Evolutionary conservation across 2,329 filamentous ascomycete species (phyloP).

Genomic region (Lasiodiplodia sp.): DNA sequence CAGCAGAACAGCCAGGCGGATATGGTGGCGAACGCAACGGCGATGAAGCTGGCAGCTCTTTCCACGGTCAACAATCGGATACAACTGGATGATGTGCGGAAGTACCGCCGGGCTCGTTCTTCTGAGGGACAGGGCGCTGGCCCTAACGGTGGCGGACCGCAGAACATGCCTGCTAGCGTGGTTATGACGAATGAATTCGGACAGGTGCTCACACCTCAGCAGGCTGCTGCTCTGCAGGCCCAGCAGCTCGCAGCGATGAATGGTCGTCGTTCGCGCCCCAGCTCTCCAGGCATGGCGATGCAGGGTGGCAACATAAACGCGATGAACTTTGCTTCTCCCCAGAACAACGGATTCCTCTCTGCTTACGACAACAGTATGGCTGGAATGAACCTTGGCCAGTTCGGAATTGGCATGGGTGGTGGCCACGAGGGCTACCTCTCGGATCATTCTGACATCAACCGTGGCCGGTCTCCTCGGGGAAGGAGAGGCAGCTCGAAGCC

Average conservation of each 20-base stretch:
- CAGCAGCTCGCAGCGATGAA: conserved; percentile 87
- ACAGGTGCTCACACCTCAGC: conserved; percentile 74
- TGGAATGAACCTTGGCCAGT: conserved; percentile 73
- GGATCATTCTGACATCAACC: conserved; percentile 89
- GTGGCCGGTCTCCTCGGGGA: conserved; percentile 90
- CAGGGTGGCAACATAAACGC: conserved; percentile 56
- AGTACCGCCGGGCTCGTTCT: conserved; percentile 90
- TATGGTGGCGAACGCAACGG: conserved; percentile 98
- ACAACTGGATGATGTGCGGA: conserved; percentile 93
- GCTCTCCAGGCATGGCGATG: conserved; percentile 85
- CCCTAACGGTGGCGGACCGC: conserved; percentile 62
- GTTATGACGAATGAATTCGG: conserved; percentile 96
- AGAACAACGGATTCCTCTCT: conserved; percentile 92
- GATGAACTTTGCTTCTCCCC: conserved; percentile 78
- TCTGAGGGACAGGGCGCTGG: conserved; percentile 74
- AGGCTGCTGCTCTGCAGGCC: conserved; percentile 61
- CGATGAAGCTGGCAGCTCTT: conserved; percentile 96
- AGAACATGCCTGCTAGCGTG: conserved; percentile 64
- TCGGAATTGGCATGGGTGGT: conserved; percentile 65
- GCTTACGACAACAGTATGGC: conserved; percentile 82
- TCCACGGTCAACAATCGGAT: conserved; percentile 99
- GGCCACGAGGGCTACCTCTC: conserved; percentile 81
- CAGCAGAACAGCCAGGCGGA: conserved; percentile 77
- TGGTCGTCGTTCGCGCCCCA: conserved; percentile 83
- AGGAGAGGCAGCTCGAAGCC: conserved; percentile 95